Evolutionary conservation across 768 basidiomycete genomes (phyloP), one percentile per base, ranked within the genome.

Genomic region (Tylopilus balloui): DNA sequence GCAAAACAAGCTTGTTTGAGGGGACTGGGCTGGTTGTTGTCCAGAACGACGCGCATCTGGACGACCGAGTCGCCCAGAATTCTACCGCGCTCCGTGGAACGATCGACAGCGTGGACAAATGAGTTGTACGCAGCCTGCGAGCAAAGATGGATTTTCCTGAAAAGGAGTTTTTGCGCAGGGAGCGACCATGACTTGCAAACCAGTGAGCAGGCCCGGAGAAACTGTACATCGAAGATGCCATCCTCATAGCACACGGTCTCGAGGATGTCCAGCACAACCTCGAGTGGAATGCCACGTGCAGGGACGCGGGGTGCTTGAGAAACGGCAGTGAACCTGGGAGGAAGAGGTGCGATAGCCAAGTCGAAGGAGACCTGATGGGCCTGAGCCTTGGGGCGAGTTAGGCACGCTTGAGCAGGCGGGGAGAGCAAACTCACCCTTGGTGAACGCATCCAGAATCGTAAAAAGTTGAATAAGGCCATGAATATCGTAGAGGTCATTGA

Each of bases 151-250:
- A 86, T 78, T 39, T 71, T 68, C 47, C 72, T 71, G 66, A 87
- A 88, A 40, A 88, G 71, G 15, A 85, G 73, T 48, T 75, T 78
- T 65, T 89, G 86, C 0, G 82, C 75, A 24, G 75, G 69, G n/a
- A 67, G 56, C 1, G 83, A 78, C 86, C 87, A 88, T 21, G 76
- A 71, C 62, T 70, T 75, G 73, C 78, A 86, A 20, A 88, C 83
- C 41, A 88, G 75, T 3, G 84, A 69, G 58, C 78, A 84, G 40
- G 73, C 64, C 43, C 62, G 65, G 41, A 88, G 72, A 17, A 85
- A 69, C 12, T 64, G 55, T 34, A 66, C 61, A 55, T 76, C 68
- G 4, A 67, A 61, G 25, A 65, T 53, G 23, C 69, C 62, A 28
- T 71, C 66, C 42, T 72, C 66, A 35, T 71, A 67, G 47, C 72